Conservation (phyloP, 768 basidiomycete species). For the Tulasnella sp. region DNA sequence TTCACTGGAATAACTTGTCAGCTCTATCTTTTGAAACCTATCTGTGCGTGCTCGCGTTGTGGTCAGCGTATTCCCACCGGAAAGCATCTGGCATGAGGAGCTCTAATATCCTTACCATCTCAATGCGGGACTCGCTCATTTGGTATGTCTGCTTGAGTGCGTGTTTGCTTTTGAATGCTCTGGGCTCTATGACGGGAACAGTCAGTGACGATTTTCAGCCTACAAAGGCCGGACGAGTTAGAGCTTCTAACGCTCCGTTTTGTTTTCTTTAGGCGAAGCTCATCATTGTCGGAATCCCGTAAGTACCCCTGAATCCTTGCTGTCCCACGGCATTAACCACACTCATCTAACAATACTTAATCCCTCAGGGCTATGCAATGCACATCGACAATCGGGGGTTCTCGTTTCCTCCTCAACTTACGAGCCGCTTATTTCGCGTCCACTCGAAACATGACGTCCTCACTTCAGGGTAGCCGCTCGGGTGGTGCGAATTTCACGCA, state of each 20-base stretch:
- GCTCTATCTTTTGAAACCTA: neutral
- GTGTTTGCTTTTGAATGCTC: neutral
- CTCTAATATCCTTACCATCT: neutral
- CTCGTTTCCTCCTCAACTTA: constrained; percentile 7
- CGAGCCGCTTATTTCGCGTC: neutral
- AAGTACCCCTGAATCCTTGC: neutral
- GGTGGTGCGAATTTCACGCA: too few relatives aligned
- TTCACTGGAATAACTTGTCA: too few relatives aligned
- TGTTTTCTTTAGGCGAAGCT: neutral
- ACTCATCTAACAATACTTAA: too few relatives aligned
- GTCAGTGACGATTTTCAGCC: neutral
- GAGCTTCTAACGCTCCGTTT: too few relatives aligned
- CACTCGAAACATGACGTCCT: too few relatives aligned
- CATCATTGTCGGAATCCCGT: neutral
- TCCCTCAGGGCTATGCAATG: too few relatives aligned
- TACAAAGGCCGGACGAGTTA: neutral
- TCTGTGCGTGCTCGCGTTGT: neutral
- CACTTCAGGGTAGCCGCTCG: too few relatives aligned
- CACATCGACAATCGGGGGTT: neutral
- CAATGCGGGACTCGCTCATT: neutral
- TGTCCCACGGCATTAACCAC: too few relatives aligned
- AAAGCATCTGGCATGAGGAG: neutral
- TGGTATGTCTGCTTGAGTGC: neutral
- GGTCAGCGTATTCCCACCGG: neutral
- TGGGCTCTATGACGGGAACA: neutral